A percentile compares a stretch with the other conserved stretches of the same genome.
These are phyloP conservation scores for Parafenestella ontariensis DNA, from an alignment of 2,329 filamentous ascomycete species.

Conservation along the genomic window DNA sequence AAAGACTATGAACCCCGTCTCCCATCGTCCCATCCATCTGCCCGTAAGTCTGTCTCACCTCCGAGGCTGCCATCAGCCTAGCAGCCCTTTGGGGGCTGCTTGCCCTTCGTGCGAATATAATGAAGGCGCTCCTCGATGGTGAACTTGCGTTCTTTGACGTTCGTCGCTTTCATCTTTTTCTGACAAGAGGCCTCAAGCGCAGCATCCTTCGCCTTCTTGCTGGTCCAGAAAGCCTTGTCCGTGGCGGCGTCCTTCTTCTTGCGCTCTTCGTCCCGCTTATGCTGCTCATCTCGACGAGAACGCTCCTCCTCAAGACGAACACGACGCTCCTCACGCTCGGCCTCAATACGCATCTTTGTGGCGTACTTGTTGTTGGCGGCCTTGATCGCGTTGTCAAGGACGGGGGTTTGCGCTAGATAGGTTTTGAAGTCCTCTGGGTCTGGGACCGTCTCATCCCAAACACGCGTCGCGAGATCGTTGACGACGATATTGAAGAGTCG, in stretches of 20 bases:
- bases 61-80: background rate
- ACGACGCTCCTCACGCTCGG: background rate
- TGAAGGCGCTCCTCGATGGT: background rate
- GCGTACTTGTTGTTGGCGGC: background rate
- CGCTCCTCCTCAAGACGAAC: background rate
- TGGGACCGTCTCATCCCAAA: background rate
- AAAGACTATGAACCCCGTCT: too few relatives aligned
- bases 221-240: background rate
- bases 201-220: background rate
- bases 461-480: background rate
- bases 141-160: background rate
- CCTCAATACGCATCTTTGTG: background rate
- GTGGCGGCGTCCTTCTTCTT: background rate
- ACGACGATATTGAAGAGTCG: background rate
- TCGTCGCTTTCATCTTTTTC: background rate
- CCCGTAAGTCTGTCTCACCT: too few relatives aligned
- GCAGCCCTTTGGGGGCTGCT: background rate
- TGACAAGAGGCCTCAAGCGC: background rate
- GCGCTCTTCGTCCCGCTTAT: background rate
- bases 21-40: too few relatives aligned
- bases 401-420: background rate
- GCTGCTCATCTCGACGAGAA: background rate
- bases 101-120: background rate
- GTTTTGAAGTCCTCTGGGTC: background rate
- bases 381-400: background rate